Base-by-base conservation (phyloP, 306 rosid species). In the Quercus engelmannii region DNA sequence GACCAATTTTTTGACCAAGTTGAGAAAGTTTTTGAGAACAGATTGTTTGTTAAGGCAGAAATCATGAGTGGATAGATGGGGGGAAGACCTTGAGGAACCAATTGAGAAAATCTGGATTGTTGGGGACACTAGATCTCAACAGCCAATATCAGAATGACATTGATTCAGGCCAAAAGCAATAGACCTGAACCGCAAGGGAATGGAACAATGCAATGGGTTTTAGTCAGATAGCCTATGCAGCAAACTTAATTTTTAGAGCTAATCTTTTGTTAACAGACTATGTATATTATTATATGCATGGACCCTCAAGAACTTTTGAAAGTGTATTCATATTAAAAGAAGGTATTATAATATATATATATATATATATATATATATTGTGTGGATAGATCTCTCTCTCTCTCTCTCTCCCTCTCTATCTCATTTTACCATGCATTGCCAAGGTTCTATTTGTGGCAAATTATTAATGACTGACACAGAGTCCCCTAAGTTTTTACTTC, bases 111-210 rank as follows among this genome's bases (percentile, higher is more conserved):
- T 57, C 69, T 3, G 85, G 84, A 80, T 69, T 65, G 33, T 63
- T 79, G 63, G 85, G 67, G 49, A 73, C 73, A 76, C 73, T 93
- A 28, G 98, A 95, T 82, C 86, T 95, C 92, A 91, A 93, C 78
- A 82, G 78, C 19, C 80, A 90, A 58, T 90, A 85, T 80, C 87
- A 87, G 75, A 83, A 77, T 82, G 97, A 87, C 81, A 81, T 75
- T 71, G 88, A 88, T 73, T 80, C 88, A 14, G 82, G 78, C 79
- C 90, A 73, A 87, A 86, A 83, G 67, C 65, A 68, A 79, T 93
- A 69, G 91, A 93, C 85, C 85, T 93, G 82, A 91, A 93, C 76
- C 74, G 86, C 82, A 83, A 78, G 78, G 89, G 52, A 33, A 46
- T 75, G 54, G 76, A 61, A 43, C 67, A 64, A 4, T 62, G 51